Evolutionary conservation across 2,329 filamentous ascomycete species (phyloP).

Genomic region (Alternaria atra): DNA sequence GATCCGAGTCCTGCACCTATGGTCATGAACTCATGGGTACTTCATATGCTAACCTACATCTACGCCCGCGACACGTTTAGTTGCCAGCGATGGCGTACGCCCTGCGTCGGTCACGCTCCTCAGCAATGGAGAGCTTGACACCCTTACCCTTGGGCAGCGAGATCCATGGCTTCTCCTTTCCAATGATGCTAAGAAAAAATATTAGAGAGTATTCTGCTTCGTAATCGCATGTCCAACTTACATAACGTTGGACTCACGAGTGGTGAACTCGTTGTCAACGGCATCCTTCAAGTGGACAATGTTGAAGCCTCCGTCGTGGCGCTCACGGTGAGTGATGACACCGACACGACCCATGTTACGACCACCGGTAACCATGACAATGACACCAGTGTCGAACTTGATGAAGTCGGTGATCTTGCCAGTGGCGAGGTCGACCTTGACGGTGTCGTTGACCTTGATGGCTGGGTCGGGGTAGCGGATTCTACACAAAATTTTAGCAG

Average conservation of each 20-base stretch:
- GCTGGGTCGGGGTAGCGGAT: constrained; percentile 98
- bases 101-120: constrained; percentile 98
- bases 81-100: constrained; percentile 67
- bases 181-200: constrained; percentile 72
- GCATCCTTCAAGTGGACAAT: constrained; percentile 99
- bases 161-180: constrained; percentile 98
- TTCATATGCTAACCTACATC: constrained; percentile 38
- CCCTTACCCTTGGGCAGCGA: constrained; percentile 99
- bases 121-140: constrained; percentile 96
- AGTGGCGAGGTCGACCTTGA: constrained; percentile 97
- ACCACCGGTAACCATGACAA: constrained; percentile 99
- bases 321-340: constrained; percentile 99
- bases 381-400: constrained; percentile 97
- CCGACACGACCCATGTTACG: constrained; percentile 99
- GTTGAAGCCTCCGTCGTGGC: constrained; percentile 99
- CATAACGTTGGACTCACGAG: constrained; percentile 99
- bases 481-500: constrained; percentile 65
- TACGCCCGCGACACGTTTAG: constrained; percentile 46
- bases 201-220: constrained; percentile 19
- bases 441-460: constrained; percentile 99
- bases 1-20: constrained; percentile 39
- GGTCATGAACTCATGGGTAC: constrained; percentile 39
- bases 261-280: constrained; percentile 99
- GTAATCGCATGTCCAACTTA: constrained; percentile 25
- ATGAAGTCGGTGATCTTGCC: constrained; percentile 99